Evolutionary conservation across 2,329 filamentous ascomycete species (phyloP), one percentile per base, ranked within the genome.

Genomic region (Pseudomassariella vexata): DNA sequence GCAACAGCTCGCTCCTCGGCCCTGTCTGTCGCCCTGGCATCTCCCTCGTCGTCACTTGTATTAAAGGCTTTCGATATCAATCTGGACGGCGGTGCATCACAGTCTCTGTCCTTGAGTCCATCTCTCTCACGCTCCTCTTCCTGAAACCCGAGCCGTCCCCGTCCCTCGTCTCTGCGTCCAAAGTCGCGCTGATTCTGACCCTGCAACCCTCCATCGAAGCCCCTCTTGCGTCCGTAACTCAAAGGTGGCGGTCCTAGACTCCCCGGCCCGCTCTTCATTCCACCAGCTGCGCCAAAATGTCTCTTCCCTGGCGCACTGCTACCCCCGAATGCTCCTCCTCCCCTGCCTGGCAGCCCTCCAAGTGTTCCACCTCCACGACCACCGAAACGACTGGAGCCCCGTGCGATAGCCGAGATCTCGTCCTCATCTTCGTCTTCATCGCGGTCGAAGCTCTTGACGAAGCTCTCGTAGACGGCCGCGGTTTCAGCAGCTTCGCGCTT

Each of bases 401-500:
- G 26, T 40, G 45, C 16, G 17, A 30, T 31, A 11, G 37, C 34
- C 23, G 30, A 30, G 17, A 39, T 39, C 17, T 37, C 28, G 34
- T 45, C 38, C 22, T 48, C 50, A 16, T 60, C 53, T 37, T 65
- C 57, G 24, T 70, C 66, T 17, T 73, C 72, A 22, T 80, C 76
- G 39, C 73, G 66, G 26, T 79, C 79, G 47, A 85, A 85, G 34
- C 73, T 87, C 59, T 90, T 90, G 35, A 92, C 77, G 45, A 95
- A 95, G 44, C 90, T 86, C 46, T 87, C 79, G 56, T 89, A 85
- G 1, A 88, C 86, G 16, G 86, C 87, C 15, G 84, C 85, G 6
- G 85, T 94, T 61, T 95, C 89, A 44, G 82, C 86, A 49, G 82
- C 83, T 58, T 94, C 89, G 45, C 86, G 76, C 46, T 76, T 73